A percentile compares a stretch with the other conserved stretches of the same genome.
Evolutionary conservation across 2,329 filamentous ascomycete genomes (phyloP).

Genomic region (Colletotrichum sp.): DNA sequence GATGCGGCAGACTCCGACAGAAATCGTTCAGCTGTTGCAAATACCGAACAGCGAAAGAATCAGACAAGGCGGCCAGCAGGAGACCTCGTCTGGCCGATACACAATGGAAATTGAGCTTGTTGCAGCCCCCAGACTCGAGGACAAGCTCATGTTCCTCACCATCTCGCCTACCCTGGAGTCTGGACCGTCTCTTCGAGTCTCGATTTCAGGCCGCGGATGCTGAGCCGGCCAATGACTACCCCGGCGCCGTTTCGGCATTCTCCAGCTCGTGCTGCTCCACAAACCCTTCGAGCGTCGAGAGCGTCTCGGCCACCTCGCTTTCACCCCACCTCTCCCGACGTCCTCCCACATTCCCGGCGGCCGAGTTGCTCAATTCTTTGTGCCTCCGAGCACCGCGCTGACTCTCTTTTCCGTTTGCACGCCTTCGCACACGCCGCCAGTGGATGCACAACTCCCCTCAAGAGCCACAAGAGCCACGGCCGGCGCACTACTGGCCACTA

Average conservation of each 20-base stretch:
- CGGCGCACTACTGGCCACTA: neutral
- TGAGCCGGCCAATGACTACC: neutral
- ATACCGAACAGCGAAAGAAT: neutral
- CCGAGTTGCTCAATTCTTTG: neutral
- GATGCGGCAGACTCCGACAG: neutral
- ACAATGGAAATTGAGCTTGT: slow-evolving; percentile 4
- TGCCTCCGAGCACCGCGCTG: neutral
- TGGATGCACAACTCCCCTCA: neutral
- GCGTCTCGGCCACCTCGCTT: neutral
- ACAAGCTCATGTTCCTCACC: neutral
- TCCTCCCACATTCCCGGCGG: slow-evolving; percentile 10
- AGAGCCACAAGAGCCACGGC: neutral
- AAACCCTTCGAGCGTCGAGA: neutral
- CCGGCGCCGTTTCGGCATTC: slow-evolving; percentile 16
- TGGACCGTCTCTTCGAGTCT: neutral
- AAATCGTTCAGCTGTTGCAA: neutral
- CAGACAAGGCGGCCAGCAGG: neutral
- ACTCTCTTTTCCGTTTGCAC: neutral
- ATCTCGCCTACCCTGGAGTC: slow-evolving; percentile 8
- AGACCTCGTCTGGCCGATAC: neutral
- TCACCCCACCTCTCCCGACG: slow-evolving; percentile 7
- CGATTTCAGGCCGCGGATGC: neutral
- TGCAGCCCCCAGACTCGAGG: neutral
- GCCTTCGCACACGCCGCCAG: neutral
- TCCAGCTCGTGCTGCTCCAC: neutral